phyloP scores from a whole-genome alignment of 768 basidiomycete species.

The Lepiota brunneoincarnata region DNA sequence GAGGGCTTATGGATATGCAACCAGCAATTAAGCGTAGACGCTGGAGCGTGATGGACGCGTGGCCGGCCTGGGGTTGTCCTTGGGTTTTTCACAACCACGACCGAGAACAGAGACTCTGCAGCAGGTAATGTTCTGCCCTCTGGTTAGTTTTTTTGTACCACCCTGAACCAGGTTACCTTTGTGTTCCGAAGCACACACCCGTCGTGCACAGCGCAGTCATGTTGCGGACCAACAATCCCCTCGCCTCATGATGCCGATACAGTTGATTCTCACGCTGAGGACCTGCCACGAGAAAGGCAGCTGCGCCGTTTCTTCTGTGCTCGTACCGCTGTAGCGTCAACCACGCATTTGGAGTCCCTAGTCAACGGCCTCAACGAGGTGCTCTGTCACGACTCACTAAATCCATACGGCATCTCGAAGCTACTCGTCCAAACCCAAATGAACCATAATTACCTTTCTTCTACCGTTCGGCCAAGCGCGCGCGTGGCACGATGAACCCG shows the following conservation, averaged over 20 bases:
- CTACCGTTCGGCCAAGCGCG: conserved; percentile 7
- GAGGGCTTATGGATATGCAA: too few relatives aligned
- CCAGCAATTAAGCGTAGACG: too few relatives aligned
- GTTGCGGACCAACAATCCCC: not conserved
- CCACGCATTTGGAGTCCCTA: not conserved
- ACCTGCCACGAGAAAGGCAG: not conserved
- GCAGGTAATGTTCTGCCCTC: conserved; percentile 2
- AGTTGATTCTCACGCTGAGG: not conserved
- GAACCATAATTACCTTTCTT: conserved; percentile 1
- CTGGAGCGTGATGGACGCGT: too few relatives aligned
- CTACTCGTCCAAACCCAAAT: conserved; percentile 6
- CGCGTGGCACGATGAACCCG: conserved; percentile 3
- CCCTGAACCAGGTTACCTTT: not conserved
- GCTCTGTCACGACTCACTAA: conserved; percentile 5
- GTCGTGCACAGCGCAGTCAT: not conserved
- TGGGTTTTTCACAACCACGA: not conserved
- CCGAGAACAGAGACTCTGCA: not conserved
- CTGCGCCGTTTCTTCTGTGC: not conserved
- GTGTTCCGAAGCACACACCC: not conserved
- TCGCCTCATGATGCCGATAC: not conserved
- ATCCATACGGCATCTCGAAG: conserved; percentile 4
- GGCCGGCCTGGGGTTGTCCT: not conserved
- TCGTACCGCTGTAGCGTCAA: not conserved
- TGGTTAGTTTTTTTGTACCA: not conserved
- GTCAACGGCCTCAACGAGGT: not conserved